Evolutionary conservation across 2,329 filamentous ascomycete genomes (phyloP).

Genomic region (Ustulina deusta): DNA sequence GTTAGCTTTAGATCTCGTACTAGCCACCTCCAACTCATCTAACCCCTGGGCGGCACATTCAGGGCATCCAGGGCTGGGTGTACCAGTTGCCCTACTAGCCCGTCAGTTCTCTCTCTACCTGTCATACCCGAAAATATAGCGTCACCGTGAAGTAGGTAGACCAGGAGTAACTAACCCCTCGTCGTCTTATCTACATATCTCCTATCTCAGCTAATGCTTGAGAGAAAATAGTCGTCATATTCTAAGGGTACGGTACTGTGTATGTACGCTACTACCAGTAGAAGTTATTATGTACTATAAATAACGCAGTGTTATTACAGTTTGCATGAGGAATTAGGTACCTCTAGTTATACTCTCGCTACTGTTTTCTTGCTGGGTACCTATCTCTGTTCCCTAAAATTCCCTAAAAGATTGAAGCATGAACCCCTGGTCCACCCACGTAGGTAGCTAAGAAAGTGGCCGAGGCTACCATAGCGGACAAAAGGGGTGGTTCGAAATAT

Average conservation of each 20-base stretch:
- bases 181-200: not conserved
- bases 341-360: not conserved
- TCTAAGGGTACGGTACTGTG: not conserved
- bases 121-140: not conserved
- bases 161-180: not conserved
- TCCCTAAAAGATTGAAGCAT: not conserved
- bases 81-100: not conserved
- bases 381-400: too few relatives aligned
- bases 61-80: too few relatives aligned
- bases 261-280: not conserved
- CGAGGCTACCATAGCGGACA: too few relatives aligned
- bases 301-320: not conserved
- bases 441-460: too few relatives aligned
- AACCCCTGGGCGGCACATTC: too few relatives aligned
- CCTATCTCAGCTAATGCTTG: not conserved
- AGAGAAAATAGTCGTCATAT: not conserved
- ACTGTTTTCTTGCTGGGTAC: not conserved
- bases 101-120: not conserved
- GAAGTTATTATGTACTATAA: not conserved
- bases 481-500: too few relatives aligned
- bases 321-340: not conserved
- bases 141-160: too few relatives aligned
- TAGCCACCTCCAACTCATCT: too few relatives aligned
- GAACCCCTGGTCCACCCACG: not conserved
- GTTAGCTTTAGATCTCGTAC: not conserved